These are phyloP conservation scores for Aspergillus pseudotamarii DNA, from an alignment of 2,329 filamentous ascomycete species.

Conservation along the genomic window DNA sequence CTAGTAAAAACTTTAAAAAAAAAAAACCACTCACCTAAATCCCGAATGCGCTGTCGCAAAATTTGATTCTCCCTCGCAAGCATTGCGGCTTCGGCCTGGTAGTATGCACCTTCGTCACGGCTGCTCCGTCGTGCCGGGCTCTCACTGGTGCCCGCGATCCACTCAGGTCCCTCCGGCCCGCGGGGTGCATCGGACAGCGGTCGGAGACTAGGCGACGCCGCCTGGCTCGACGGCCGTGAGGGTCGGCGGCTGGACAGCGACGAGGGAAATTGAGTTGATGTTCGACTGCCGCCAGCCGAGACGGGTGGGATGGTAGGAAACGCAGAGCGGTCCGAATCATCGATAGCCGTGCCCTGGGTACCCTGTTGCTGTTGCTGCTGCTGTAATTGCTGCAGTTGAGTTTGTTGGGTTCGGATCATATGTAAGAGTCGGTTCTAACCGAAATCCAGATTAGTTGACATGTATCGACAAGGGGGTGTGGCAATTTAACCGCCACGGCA, in stretches of 20 bases:
- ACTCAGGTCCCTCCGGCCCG: conserved; percentile 28
- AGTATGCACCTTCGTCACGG: conserved; percentile 50
- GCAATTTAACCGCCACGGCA: conserved; percentile 2
- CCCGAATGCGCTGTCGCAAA: conserved; percentile 49
- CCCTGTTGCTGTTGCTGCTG: conserved; percentile 33
- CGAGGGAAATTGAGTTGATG: conserved; percentile 35
- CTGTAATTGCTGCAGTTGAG: conserved; percentile 46
- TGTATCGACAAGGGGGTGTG: conserved; percentile 3
- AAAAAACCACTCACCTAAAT: conserved; percentile 44
- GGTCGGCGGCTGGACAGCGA: conserved; percentile 38
- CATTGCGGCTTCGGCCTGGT: conserved; percentile 51
- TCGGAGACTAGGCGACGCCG: conserved; percentile 41
- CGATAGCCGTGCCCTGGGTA: conserved; percentile 33
- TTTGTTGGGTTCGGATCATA: conserved; percentile 52
- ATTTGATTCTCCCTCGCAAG: conserved; percentile 53
- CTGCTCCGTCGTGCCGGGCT: conserved; percentile 40
- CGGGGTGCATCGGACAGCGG: conserved; percentile 31
- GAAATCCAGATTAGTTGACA: conserved; percentile 9
- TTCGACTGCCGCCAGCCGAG: conserved; percentile 32
- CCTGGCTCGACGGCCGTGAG: conserved; percentile 39
- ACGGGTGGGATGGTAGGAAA: conserved; percentile 39
- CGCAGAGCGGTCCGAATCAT: conserved; percentile 49
- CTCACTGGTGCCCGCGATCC: conserved; percentile 30
- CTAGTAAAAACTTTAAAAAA: conserved; percentile 2
- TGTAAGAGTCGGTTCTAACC: conserved; percentile 53